Evolutionary conservation across 2,329 filamentous ascomycete species (phyloP).

Genomic region (Alternaria sp.): DNA sequence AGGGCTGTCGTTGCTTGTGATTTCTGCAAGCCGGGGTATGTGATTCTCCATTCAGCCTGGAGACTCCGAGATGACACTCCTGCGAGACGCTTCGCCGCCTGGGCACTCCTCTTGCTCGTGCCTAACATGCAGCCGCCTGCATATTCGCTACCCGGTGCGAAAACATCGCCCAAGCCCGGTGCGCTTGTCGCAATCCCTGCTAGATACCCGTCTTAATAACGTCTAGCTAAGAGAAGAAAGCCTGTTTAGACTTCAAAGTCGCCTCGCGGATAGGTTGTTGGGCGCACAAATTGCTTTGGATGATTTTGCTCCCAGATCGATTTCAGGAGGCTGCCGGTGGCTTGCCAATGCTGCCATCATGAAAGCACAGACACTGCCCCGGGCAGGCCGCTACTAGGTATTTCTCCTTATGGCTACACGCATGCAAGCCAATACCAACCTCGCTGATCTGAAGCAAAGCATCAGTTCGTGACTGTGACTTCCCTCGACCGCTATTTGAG

Average conservation of each 20-base stretch:
- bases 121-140: conserved; percentile 14
- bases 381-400: conserved; percentile 10
- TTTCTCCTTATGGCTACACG: conserved; percentile 16
- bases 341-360: conserved; percentile 16
- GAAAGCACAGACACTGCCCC: conserved; percentile 13
- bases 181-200: conserved; percentile 5
- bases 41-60: conserved; percentile 24
- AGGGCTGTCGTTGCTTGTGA: conserved; percentile 7
- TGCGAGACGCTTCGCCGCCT: conserved; percentile 11
- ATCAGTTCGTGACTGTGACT: neutral
- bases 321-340: conserved; percentile 19
- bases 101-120: conserved; percentile 23
- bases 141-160: conserved; percentile 12
- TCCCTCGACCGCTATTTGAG: neutral
- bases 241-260: conserved; percentile 5
- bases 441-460: neutral
- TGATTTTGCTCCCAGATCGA: conserved; percentile 3
- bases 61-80: conserved; percentile 14
- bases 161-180: conserved; percentile 9
- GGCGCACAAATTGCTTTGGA: conserved; percentile 5
- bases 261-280: neutral
- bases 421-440: conserved; percentile 12
- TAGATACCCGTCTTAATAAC: conserved; percentile 11
- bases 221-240: conserved; percentile 2
- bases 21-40: conserved; percentile 1